Percentiles rank a stretch among this genome's conserved stretches.
These are phyloP conservation scores for Warburgia ugandensis DNA, from an alignment of 164 flowering plant species.

Conservation along the genomic window DNA sequence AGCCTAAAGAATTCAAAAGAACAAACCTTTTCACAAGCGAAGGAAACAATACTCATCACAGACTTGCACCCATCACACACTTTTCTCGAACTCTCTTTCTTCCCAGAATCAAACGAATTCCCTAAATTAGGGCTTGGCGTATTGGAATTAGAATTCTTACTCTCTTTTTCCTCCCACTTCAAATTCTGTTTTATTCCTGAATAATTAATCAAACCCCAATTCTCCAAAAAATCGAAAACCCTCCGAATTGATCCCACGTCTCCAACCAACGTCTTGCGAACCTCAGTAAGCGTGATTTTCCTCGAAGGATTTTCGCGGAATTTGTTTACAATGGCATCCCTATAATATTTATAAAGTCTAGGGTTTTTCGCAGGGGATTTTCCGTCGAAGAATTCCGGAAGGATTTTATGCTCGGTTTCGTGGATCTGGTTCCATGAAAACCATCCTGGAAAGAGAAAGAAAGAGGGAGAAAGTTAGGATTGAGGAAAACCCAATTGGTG, in stretches of 20 bases:
- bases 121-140: conserved; percentile 7
- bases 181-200: conserved; percentile 24
- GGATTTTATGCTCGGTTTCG: conserved; percentile 62
- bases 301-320: conserved; percentile 48
- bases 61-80: conserved; percentile 71
- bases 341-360: conserved; percentile 53
- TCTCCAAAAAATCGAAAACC: conserved; percentile 83
- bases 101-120: conserved; percentile 7
- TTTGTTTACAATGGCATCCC: conserved; percentile 54
- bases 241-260: conserved; percentile 88
- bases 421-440: conserved; percentile 59
- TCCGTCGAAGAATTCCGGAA: conserved; percentile 81
- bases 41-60: conserved; percentile 78
- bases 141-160: conserved; percentile 23
- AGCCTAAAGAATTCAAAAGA: neutral
- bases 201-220: conserved; percentile 91
- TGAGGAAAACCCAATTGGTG: too few species aligned
- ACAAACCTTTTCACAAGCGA: conserved; percentile 73
- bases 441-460: conserved; percentile 47
- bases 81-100: conserved; percentile 29
- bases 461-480: neutral
- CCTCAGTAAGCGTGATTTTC: conserved; percentile 74
- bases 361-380: conserved; percentile 59
- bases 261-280: conserved; percentile 61
- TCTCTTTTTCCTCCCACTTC: conserved; percentile 66